phyloP scores from a whole-genome alignment of 106 monocot genomes.

The Hemerocallis citrina region DNA sequence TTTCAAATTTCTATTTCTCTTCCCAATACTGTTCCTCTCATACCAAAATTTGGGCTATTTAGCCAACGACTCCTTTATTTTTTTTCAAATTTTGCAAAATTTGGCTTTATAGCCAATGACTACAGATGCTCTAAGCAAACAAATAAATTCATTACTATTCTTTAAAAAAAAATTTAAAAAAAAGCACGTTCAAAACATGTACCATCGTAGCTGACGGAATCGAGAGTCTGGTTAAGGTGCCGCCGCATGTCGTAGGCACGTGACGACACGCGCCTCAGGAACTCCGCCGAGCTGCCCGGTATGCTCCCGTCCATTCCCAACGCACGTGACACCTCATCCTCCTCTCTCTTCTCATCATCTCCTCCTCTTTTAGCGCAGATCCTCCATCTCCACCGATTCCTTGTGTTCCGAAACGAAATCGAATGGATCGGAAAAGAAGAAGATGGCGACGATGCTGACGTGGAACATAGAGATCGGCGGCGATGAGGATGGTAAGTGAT shows the following conservation, averaged over 20 bases:
- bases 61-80: too few relatives aligned
- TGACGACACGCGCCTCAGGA: conserved; percentile 73
- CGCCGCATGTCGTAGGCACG: conserved; percentile 85
- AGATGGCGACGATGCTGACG: not conserved
- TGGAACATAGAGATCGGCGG: not conserved
- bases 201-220: conserved; percentile 88
- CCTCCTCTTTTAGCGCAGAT: not conserved
- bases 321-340: conserved; percentile 42
- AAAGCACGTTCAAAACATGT: not conserved
- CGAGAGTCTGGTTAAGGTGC: conserved; percentile 64
- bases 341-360: conserved; percentile 10
- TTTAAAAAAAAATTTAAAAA: not conserved
- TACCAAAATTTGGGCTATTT: too few relatives aligned
- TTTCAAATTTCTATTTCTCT: too few relatives aligned
- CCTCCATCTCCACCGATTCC: not conserved
- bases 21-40: too few relatives aligned
- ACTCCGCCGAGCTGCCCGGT: conserved; percentile 65
- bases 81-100: too few relatives aligned
- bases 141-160: too few relatives aligned
- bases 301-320: conserved; percentile 85
- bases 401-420: not conserved
- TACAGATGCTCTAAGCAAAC: too few relatives aligned
- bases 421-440: not conserved
- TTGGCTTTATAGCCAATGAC: too few relatives aligned
- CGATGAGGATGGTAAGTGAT: too few relatives aligned